Evolutionary conservation across 2,329 filamentous ascomycete genomes (phyloP).

Genomic region (Cladosporium velox): DNA sequence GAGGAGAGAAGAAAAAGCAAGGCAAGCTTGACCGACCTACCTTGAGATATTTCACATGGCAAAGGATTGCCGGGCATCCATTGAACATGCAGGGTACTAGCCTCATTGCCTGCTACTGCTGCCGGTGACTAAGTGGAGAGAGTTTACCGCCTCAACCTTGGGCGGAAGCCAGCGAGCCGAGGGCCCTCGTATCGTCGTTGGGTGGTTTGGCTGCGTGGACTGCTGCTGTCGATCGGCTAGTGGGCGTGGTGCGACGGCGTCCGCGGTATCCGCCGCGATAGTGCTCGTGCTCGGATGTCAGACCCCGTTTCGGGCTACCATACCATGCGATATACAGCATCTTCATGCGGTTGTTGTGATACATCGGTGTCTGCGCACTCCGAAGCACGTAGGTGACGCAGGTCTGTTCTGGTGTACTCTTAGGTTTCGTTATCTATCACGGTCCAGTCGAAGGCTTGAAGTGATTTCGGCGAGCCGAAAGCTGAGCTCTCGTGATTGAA

Average conservation of each 20-base stretch:
- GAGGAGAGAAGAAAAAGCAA: neutral
- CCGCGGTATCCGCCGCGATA: neutral
- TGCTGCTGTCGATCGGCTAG: constrained; percentile 3
- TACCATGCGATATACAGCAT: neutral
- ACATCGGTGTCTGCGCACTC: neutral
- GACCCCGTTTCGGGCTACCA: constrained; percentile 3
- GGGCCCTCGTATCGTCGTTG: constrained; percentile 4
- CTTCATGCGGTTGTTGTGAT: neutral
- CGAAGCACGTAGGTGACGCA: neutral
- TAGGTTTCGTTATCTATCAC: neutral
- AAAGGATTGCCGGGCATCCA: neutral
- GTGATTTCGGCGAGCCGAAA: neutral
- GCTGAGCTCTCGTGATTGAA: neutral
- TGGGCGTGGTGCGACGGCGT: neutral
- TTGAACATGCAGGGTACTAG: constrained; percentile 6
- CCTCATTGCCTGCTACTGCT: neutral
- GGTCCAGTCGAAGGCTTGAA: neutral
- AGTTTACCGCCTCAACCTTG: constrained; percentile 2
- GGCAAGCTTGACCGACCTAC: constrained; percentile 4
- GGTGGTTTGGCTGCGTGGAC: neutral
- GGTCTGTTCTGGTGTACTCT: neutral
- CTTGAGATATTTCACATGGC: constrained; percentile 1
- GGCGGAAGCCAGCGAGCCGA: constrained; percentile 9
- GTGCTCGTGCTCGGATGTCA: neutral
- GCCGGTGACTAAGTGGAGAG: constrained; percentile 15